These are phyloP conservation scores for Eutypella sp. DNA, from an alignment of 2,329 filamentous ascomycete genomes.

Conservation along the genomic window DNA sequence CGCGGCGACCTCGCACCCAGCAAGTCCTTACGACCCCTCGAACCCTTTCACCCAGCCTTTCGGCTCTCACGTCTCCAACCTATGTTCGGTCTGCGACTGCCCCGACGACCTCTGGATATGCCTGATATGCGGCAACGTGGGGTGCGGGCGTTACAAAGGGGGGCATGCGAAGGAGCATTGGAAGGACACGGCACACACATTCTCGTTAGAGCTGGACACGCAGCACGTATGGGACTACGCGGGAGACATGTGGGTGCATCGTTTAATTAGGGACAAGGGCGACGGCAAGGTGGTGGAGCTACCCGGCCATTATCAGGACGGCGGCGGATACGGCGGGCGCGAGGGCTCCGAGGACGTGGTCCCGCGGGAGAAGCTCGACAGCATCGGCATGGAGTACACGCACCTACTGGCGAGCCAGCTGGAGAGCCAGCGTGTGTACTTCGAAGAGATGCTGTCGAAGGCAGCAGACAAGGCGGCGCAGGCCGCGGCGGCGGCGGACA, in stretches of 20 bases:
- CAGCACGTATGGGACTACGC: constrained; percentile 99
- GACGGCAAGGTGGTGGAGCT: constrained; percentile 90
- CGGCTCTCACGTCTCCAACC: constrained; percentile 56
- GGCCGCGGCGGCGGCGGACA: constrained; percentile 63
- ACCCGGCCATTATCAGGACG: constrained; percentile 45
- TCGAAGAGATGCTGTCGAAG: constrained; percentile 85
- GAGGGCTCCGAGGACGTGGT: constrained; percentile 64
- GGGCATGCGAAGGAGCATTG: constrained; percentile 93
- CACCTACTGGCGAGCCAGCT: constrained; percentile 90
- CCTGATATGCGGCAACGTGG: constrained; percentile 85
- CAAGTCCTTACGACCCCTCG: constrained; percentile 35
- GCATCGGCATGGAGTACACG: constrained; percentile 89
- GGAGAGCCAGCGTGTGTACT: constrained; percentile 88
- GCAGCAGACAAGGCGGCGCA: constrained; percentile 83
- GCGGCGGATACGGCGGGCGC: constrained; percentile 22
- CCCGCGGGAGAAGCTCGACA: constrained; percentile 63
- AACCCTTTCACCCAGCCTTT: constrained; percentile 53
- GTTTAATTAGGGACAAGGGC: constrained; percentile 87
- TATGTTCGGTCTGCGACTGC: constrained; percentile 78
- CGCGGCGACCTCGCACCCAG: constrained; percentile 13
- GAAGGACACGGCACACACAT: constrained; percentile 83
- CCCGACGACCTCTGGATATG: constrained; percentile 90
- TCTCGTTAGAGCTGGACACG: constrained; percentile 85
- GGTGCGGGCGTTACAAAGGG: constrained; percentile 89
- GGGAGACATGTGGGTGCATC: constrained; percentile 91